Percentiles rank a stretch among this genome's conserved stretches.
Conservation (phyloP, 176 grass and related monocot species). For the Typha latifolia region DNA sequence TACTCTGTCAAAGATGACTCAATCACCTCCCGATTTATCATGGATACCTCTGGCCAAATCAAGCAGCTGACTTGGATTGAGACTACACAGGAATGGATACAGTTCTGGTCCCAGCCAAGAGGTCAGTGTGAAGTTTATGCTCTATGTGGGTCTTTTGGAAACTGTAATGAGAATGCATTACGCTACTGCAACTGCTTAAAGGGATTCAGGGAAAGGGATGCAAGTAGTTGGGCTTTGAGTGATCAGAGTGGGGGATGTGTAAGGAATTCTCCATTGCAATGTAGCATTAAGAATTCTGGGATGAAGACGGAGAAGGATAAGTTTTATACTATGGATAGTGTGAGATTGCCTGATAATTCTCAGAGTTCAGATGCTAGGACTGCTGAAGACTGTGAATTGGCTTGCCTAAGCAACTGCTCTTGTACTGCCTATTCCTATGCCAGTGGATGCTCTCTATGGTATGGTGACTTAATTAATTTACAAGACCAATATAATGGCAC, state of each 20-base stretch:
- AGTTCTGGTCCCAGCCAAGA: constrained; percentile 26
- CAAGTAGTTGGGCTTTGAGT: constrained; percentile 25
- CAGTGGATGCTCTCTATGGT: constrained; percentile 40
- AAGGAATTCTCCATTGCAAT: too few relatives aligned
- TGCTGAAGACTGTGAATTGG: too few relatives aligned
- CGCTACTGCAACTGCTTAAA: constrained; percentile 39
- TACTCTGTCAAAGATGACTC: constrained; percentile 25
- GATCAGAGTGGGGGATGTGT: constrained; percentile 39
- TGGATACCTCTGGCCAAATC: constrained; percentile 38
- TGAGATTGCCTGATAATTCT: too few relatives aligned
- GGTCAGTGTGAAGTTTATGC: constrained; percentile 34
- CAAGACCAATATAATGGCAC: constrained; percentile 25
- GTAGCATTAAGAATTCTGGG: too few relatives aligned
- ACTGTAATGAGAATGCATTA: constrained; percentile 26
- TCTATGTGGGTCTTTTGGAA: constrained; percentile 43
- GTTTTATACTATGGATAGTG: too few relatives aligned
- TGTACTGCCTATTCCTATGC: too few relatives aligned
- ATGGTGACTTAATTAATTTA: constrained; percentile 35
- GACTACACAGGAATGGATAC: constrained; percentile 22
- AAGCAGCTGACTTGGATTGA: constrained; percentile 35
- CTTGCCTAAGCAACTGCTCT: too few relatives aligned
- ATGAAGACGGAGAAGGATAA: too few relatives aligned
- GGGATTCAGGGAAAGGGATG: constrained; percentile 28
- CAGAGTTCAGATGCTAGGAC: too few relatives aligned
- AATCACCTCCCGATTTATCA: not conserved